A percentile compares a stretch with the other conserved stretches of the same genome.
Conservation (phyloP, 495 filamentous ascomycete genomes). For the Penicillium steckii region DNA sequence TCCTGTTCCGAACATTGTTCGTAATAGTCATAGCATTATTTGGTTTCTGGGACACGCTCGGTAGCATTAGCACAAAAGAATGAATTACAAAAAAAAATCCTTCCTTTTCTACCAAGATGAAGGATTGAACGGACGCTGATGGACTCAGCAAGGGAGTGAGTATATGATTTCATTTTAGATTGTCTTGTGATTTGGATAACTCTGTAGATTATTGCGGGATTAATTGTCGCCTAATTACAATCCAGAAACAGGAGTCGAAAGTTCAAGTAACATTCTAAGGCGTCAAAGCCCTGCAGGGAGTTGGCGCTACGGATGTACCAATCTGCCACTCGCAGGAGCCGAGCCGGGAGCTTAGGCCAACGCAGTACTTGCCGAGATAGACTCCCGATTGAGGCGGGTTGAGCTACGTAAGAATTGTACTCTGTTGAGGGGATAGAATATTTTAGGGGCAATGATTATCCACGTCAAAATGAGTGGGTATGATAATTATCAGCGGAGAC, state of each 20-base stretch:
- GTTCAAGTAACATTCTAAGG: background rate
- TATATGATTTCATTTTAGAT: background rate
- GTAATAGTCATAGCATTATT: too few relatives aligned
- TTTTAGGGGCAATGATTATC: too few relatives aligned
- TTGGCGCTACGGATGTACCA: background rate
- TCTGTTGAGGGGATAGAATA: background rate
- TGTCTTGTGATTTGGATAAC: background rate
- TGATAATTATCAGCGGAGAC: too few relatives aligned
- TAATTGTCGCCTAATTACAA: background rate
- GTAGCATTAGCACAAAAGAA: too few relatives aligned
- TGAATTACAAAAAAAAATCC: too few relatives aligned
- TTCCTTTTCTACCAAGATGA: too few relatives aligned
- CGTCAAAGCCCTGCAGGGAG: background rate
- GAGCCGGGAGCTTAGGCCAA: slow-evolving; percentile 11
- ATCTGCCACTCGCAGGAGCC: slow-evolving; percentile 3
- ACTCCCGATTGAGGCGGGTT: slow-evolving; percentile 7
- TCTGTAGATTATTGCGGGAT: background rate
- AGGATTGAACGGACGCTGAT: too few relatives aligned
- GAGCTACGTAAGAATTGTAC: background rate
- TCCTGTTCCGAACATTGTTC: background rate
- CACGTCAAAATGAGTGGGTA: too few relatives aligned
- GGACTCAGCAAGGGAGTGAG: too few relatives aligned
- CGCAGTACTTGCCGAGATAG: slow-evolving; percentile 11
- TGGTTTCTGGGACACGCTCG: too few relatives aligned
- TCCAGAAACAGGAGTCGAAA: background rate